A percentile compares a stretch with the other conserved stretches of the same genome.
phyloP scores from a whole-genome alignment of 108 stramenopile species.

The Cyclotella cryptica region DNA sequence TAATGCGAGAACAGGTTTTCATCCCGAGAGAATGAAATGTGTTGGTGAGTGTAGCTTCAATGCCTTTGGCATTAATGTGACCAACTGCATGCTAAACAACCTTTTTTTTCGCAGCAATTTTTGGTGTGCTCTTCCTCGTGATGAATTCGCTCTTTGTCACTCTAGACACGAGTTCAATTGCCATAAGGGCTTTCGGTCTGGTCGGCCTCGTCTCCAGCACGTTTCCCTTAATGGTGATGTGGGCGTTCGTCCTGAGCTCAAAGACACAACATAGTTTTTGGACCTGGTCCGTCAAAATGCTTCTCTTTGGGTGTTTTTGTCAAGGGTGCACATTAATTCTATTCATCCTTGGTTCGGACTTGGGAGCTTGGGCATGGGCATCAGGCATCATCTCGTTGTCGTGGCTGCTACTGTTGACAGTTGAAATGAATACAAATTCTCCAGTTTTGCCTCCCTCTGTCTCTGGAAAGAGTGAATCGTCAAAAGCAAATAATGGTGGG shows the following conservation, averaged over 20 bases:
- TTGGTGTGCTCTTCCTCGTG: constrained; percentile 6
- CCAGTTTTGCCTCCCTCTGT: neutral
- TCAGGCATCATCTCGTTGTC: constrained; percentile 3
- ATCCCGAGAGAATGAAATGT: constrained; percentile 6
- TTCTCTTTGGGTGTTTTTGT: constrained; percentile 7
- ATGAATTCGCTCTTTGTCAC: constrained; percentile 12
- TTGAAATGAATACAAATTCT: constrained; percentile 18
- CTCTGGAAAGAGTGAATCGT: neutral
- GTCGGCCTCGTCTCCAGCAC: constrained; percentile 5
- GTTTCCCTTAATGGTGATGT: constrained; percentile 8
- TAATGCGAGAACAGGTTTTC: neutral
- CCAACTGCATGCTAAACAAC: neutral
- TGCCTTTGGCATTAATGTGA: neutral
- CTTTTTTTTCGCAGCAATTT: neutral
- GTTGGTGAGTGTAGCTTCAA: neutral
- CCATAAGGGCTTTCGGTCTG: constrained; percentile 8
- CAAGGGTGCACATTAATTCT: constrained; percentile 3
- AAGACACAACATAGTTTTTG: constrained; percentile 7
- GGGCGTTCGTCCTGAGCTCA: neutral
- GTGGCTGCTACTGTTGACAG: constrained; percentile 1
- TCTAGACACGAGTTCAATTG: neutral
- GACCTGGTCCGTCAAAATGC: neutral
- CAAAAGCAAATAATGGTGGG: neutral
- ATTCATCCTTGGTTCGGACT: neutral
- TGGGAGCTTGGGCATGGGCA: constrained; percentile 10